Conservation (phyloP, 73 alveolate species). For the Paramecium bursaria region DNA sequence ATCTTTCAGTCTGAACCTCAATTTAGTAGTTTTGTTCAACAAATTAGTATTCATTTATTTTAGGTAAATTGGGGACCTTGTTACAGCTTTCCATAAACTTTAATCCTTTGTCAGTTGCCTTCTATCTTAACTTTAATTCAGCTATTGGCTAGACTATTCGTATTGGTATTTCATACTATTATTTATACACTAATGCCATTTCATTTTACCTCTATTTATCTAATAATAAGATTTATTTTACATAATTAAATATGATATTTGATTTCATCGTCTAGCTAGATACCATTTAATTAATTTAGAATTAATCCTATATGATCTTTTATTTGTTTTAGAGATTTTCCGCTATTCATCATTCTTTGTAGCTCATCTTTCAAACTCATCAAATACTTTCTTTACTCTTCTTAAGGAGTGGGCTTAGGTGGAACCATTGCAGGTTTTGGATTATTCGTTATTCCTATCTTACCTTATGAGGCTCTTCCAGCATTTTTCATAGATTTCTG, state of each 20-base stretch:
- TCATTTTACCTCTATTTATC: slow-evolving; percentile 20
- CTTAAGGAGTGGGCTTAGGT: too few relatives aligned
- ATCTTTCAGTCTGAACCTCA: too few relatives aligned
- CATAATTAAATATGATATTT: slow-evolving; percentile 39
- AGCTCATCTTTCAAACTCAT: slow-evolving; percentile 28
- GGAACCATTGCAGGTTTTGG: too few relatives aligned
- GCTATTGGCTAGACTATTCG: neutral
- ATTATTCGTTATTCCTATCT: slow-evolving; percentile 31
- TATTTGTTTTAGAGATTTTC: slow-evolving; percentile 13
- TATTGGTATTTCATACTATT: slow-evolving; percentile 4
- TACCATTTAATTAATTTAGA: neutral
- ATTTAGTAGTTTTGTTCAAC: too few relatives aligned
- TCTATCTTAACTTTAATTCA: neutral
- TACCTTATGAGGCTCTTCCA: slow-evolving; percentile 8
- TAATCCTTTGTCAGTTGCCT: slow-evolving; percentile 31
- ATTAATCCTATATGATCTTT: slow-evolving; percentile 27
- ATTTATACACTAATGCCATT: neutral
- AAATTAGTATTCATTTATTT: too few relatives aligned
- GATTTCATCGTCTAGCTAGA: slow-evolving; percentile 19
- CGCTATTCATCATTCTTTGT: neutral
- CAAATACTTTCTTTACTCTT: slow-evolving; percentile 4
- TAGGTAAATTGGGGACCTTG: slow-evolving; percentile 4
- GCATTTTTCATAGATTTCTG: neutral
- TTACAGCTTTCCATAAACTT: slow-evolving; percentile 23
- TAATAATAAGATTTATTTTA: neutral